Percentiles rank a stretch among this genome's conserved stretches.
Conservation (phyloP, 169 alveolate species). For the Eimeria nieschulzi region DNA sequence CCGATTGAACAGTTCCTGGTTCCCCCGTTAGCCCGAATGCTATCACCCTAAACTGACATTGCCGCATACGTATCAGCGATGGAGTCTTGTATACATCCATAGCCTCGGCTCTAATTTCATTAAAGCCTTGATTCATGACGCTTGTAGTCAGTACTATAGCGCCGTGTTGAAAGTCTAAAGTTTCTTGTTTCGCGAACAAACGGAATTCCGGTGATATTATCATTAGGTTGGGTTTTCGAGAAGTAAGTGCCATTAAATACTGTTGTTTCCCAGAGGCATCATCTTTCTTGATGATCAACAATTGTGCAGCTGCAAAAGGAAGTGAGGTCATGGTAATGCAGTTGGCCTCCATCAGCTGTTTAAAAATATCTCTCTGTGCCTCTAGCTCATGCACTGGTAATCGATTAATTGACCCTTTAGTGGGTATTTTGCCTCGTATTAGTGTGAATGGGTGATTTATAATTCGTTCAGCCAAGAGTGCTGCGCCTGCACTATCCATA, state of each 20-base stretch:
- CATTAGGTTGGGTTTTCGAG: no score
- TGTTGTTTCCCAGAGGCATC: neutral
- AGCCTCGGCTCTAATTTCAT: neutral
- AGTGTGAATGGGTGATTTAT: neutral
- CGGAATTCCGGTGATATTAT: neutral
- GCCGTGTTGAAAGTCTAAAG: neutral
- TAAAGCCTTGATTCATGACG: no score
- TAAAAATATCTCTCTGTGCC: neutral
- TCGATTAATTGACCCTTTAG: neutral
- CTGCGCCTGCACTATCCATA: neutral
- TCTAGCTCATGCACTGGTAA: neutral
- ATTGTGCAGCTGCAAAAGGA: neutral
- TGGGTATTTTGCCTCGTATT: neutral
- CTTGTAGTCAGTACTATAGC: neutral
- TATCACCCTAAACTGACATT: neutral
- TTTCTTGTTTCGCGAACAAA: neutral
- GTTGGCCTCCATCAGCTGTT: neutral
- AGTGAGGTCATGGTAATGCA: neutral
- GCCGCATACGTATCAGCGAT: neutral
- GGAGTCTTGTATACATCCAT: neutral
- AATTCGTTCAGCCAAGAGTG: neutral
- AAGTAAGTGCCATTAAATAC: neutral
- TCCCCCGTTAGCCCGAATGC: neutral
- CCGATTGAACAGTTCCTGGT: neutral
- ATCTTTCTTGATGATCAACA: neutral